Percentiles rank a stretch among this genome's conserved stretches.
These are phyloP conservation scores for Exutisphaerella laricina DNA, from an alignment of 2,329 filamentous ascomycete genomes.

Conservation along the genomic window DNA sequence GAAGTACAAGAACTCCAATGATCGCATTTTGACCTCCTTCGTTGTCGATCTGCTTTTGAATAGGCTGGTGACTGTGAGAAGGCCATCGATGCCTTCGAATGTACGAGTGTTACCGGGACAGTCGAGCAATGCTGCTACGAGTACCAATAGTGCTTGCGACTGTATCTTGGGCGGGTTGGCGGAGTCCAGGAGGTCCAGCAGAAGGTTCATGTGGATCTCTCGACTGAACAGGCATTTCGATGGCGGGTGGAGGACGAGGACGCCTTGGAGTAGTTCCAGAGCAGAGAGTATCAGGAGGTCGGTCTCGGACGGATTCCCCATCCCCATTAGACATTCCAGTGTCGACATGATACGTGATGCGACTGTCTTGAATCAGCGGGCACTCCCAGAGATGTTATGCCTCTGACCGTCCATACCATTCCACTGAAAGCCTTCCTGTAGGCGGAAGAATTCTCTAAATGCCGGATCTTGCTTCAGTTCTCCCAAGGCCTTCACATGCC, in stretches of 20 bases:
- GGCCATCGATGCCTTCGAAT: slow-evolving; percentile 86
- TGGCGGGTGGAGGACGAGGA: slow-evolving; percentile 81
- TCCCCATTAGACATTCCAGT: slow-evolving; percentile 78
- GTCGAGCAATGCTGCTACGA: slow-evolving; percentile 83
- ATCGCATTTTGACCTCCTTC: slow-evolving; percentile 85
- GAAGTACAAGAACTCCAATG: slow-evolving; percentile 97
- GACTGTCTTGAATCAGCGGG: slow-evolving; percentile 46
- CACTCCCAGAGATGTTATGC: too few species aligned
- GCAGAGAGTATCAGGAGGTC: slow-evolving; percentile 84
- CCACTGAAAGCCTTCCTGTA: slow-evolving; percentile 97
- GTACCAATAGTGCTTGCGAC: slow-evolving; percentile 79
- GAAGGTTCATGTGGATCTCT: slow-evolving; percentile 93
- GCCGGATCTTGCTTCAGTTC: slow-evolving; percentile 76
- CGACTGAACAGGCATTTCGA: slow-evolving; percentile 81
- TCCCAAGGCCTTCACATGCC: slow-evolving; percentile 54
- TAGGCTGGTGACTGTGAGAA: slow-evolving; percentile 83
- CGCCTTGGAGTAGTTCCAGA: slow-evolving; percentile 82
- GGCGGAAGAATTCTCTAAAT: slow-evolving; percentile 90
- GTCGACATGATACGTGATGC: slow-evolving; percentile 78
- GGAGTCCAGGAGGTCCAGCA: slow-evolving; percentile 89
- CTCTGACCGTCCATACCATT: slow-evolving; percentile 70
- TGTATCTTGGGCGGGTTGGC: slow-evolving; percentile 87
- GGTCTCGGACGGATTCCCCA: slow-evolving; percentile 73
- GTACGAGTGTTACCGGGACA: slow-evolving; percentile 81
- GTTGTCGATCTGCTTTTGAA: slow-evolving; percentile 85